Evolutionary conservation across 257 asterid species (phyloP).

Genomic region (Solanum stenotomum): DNA sequence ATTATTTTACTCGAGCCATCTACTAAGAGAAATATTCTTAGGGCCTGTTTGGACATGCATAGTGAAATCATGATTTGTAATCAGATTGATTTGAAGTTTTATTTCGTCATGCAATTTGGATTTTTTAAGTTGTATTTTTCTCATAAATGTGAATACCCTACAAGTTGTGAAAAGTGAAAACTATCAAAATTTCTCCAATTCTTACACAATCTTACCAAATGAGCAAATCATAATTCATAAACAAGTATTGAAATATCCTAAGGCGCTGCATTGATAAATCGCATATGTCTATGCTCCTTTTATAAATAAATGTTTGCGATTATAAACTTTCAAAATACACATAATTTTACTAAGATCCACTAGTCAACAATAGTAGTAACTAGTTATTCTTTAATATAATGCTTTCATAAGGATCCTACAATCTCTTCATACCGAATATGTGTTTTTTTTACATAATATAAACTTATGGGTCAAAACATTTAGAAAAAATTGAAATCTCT

Average conservation of each 20-base stretch:
- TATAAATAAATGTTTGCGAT: neutral
- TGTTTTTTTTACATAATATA: neutral
- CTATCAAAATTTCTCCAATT: neutral
- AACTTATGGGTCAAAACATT: neutral
- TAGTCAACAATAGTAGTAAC: neutral
- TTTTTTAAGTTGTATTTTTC: neutral
- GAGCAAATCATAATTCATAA: neutral
- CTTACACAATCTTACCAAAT: neutral
- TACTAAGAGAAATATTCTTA: neutral
- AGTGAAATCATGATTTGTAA: neutral
- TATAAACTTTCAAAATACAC: neutral
- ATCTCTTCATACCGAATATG: neutral
- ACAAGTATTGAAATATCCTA: neutral
- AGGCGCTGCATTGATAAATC: neutral
- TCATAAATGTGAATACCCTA: neutral
- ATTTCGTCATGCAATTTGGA: neutral
- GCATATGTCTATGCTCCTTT: neutral
- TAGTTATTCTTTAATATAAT: neutral
- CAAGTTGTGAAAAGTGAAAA: neutral
- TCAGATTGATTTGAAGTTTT: neutral
- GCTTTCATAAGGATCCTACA: neutral
- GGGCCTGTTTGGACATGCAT: neutral
- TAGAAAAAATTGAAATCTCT: neutral
- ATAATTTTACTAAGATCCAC: neutral
- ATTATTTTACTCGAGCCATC: neutral